Conservation (phyloP, 2,329 filamentous ascomycete species). For the Diaporthe humulicola region DNA sequence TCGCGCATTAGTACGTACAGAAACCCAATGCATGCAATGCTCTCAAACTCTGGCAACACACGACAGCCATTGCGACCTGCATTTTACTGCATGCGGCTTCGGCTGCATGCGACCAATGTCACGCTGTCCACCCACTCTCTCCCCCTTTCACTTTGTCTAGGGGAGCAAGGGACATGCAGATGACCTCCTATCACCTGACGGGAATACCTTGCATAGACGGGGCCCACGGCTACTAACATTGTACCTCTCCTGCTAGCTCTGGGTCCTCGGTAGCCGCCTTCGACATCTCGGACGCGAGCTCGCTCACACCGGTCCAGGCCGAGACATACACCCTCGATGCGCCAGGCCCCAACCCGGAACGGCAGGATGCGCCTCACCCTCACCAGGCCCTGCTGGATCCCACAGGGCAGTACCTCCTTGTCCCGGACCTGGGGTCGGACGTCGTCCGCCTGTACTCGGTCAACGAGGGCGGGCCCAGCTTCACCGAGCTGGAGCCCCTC, state of each 20-base stretch:
- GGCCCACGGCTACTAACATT: background rate
- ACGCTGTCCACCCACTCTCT: background rate
- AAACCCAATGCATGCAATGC: constrained; percentile 36
- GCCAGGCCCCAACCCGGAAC: constrained; percentile 55
- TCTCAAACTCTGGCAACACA: background rate
- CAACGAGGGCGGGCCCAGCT: constrained; percentile 58
- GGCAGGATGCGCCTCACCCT: constrained; percentile 72
- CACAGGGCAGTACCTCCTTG: constrained; percentile 71
- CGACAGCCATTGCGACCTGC: background rate
- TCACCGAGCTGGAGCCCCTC: constrained; percentile 57
- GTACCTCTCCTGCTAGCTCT: constrained; percentile 45
- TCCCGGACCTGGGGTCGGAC: constrained; percentile 77
- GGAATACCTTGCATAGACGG: background rate
- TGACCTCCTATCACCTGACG: constrained; percentile 8
- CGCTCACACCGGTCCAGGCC: constrained; percentile 53
- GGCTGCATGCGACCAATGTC: constrained; percentile 19
- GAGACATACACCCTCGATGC: constrained; percentile 55
- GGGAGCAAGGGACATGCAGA: constrained; percentile 17
- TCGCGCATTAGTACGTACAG: constrained; percentile 61
- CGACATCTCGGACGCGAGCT: constrained; percentile 55
- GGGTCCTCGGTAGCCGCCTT: constrained; percentile 60
- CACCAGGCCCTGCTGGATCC: constrained; percentile 77
- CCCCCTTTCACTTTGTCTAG: background rate
- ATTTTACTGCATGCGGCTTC: constrained; percentile 9
- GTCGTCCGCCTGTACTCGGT: constrained; percentile 69